Evolutionary conservation across 192 early-diverging fungal genomes (phyloP), one percentile per base, ranked within the genome.

Genomic region (Powellomyces hirtus): DNA sequence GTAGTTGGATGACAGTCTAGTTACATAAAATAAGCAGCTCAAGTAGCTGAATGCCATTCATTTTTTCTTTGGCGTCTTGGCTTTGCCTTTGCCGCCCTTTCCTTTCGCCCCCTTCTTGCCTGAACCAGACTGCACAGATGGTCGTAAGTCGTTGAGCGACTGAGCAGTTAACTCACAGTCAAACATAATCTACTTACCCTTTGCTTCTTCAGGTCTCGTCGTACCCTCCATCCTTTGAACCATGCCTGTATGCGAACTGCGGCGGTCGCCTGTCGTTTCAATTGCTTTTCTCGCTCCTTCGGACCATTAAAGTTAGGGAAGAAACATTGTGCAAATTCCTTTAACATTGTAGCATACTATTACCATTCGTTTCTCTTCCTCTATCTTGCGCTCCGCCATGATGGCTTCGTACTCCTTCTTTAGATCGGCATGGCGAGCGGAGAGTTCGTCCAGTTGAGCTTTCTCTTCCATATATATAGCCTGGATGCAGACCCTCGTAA

Each of bases 361-460:
- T 46, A 77, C 79, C 72, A 79, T 85, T 29, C 71, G 72, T 26
- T 69, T 66, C 52, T 81, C 79, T 59, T 85, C 72, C 37, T 70
- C 59, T 13, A 77, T 56, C 30, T 66, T 62, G 24, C 75, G 68
- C 57, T 86, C 78, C 38, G 81, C 84, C 58, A 76, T 64, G 13
- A 86, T 79, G 14, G 53, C 42, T 29, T 86, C 76, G 42, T 79
- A 86, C 62, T 83, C 84, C 36, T 73, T 72, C 56, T 80, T 71
- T 18, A 86, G 50, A 4, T 77, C 79, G 14, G 61, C 45, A 62
- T 81, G 79, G 35, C 75, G 62, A 3, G 66, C 40, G 51, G 77
- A 66, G 24, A 86, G 73, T 38, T 86, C 84, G 52, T 86, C 84
- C 14, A 86, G 70, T 46, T 86, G 81, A 16, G 79, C 71, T 61